These are phyloP conservation scores for Cunninghamia lanceolata DNA, from an alignment of 75 land plant genomes.

Conservation along the genomic window DNA sequence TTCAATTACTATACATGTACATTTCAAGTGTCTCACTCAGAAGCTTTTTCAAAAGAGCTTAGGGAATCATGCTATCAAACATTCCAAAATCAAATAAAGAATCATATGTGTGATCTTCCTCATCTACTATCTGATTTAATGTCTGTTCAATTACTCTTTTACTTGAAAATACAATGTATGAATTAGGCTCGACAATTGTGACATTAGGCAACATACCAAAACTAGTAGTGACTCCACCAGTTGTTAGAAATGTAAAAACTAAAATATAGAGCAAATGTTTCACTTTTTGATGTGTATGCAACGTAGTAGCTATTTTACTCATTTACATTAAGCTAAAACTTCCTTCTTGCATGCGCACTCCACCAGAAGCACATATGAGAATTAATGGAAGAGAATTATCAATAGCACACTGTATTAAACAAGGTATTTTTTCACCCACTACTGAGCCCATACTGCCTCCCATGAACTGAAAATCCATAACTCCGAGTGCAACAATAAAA, in stretches of 20 bases:
- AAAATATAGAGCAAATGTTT: conserved; percentile 21
- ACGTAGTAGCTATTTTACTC: conserved; percentile 20
- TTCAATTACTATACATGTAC: too few species aligned
- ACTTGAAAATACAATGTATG: conserved; percentile 16
- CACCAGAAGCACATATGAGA: too few species aligned
- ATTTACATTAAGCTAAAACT: too few species aligned
- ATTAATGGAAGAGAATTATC: too few species aligned
- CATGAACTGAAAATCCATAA: conserved; percentile 26
- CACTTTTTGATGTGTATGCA: conserved; percentile 11
- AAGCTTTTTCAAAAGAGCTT: too few species aligned
- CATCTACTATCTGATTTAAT: background rate
- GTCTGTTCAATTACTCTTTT: conserved; percentile 16
- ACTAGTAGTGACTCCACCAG: too few species aligned
- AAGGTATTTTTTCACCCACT: background rate
- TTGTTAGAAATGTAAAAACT: conserved; percentile 21
- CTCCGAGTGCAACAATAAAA: conserved; percentile 14
- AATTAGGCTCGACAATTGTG: conserved; percentile 12
- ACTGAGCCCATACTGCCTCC: conserved; percentile 12
- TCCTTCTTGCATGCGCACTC: too few species aligned
- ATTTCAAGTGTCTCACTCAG: too few species aligned
- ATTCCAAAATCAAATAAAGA: background rate
- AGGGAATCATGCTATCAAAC: too few species aligned
- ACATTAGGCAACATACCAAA: conserved; percentile 26
- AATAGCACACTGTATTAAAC: too few species aligned
- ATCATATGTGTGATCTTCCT: background rate